Conservation (phyloP, 2,329 filamentous ascomycete species). For the Tolypocladium paradoxum region DNA sequence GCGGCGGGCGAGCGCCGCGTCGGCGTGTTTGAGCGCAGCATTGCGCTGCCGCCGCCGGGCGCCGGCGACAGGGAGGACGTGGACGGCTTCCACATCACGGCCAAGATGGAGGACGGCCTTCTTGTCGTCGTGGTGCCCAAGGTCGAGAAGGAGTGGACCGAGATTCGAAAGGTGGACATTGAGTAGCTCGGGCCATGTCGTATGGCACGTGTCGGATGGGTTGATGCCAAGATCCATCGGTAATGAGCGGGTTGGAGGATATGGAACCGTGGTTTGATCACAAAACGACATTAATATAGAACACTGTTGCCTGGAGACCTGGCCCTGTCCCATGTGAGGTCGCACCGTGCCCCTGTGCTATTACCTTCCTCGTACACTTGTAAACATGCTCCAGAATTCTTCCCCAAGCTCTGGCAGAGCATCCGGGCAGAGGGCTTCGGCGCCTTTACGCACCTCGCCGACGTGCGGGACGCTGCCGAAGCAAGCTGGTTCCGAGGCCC, state of each 20-base stretch:
- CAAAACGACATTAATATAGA: not conserved
- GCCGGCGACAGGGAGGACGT: conserved; percentile 43
- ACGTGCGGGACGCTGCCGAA: not conserved
- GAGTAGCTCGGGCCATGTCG: conserved; percentile 20
- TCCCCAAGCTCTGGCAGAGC: not conserved
- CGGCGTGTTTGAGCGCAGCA: conserved; percentile 62
- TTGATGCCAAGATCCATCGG: not conserved
- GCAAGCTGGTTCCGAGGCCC: not conserved
- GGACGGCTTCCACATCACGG: conserved; percentile 56
- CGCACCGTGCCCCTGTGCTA: not conserved
- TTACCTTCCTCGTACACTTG: too few relatives aligned
- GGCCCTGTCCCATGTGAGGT: not conserved
- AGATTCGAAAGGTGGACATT: conserved; percentile 50
- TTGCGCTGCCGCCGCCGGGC: conserved; percentile 44
- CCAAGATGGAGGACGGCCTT: conserved; percentile 70
- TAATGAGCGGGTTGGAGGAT: not conserved
- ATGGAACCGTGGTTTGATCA: not conserved
- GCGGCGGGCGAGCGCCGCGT: conserved; percentile 57
- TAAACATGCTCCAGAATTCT: too few relatives aligned
- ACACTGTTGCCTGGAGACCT: too few relatives aligned
- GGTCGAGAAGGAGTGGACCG: conserved; percentile 54
- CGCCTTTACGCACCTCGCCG: not conserved
- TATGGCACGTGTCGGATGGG: not conserved
- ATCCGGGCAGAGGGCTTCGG: not conserved
- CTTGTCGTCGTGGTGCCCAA: conserved; percentile 70